These are phyloP conservation scores for Yarrowia alimentaria DNA, from an alignment of 805 yeast genomes.

Conservation along the genomic window DNA sequence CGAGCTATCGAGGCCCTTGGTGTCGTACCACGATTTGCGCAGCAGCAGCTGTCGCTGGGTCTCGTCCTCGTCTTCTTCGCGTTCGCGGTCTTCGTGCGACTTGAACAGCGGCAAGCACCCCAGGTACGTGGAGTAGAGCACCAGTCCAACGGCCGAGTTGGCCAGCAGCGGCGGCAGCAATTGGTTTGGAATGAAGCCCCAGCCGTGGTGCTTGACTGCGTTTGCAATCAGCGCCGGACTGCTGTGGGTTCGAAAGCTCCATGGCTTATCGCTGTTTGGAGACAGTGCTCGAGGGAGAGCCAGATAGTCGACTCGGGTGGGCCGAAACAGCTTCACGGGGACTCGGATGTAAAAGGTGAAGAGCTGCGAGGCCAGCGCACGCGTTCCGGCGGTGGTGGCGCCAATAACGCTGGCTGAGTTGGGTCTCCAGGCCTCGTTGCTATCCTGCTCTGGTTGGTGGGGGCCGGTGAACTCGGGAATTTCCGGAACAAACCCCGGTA, in stretches of 20 bases:
- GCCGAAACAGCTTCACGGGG: slow-evolving; percentile 80
- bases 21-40: slow-evolving; percentile 33
- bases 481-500: slow-evolving; percentile 15
- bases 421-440: slow-evolving; percentile 18
- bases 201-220: slow-evolving; percentile 75
- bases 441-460: neutral
- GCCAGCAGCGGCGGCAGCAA: slow-evolving; percentile 85
- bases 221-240: slow-evolving; percentile 68
- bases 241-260: slow-evolving; percentile 64
- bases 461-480: slow-evolving; percentile 4
- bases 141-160: slow-evolving; percentile 82
- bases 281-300: slow-evolving; percentile 41
- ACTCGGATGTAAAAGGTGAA: slow-evolving; percentile 77
- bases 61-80: slow-evolving; percentile 29
- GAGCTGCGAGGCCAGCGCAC: slow-evolving; percentile 78
- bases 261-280: slow-evolving; percentile 39
- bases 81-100: slow-evolving; percentile 31
- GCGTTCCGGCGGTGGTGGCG: slow-evolving; percentile 77
- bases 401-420: slow-evolving; percentile 52
- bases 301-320: slow-evolving; percentile 71
- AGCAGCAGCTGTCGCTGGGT: slow-evolving; percentile 5
- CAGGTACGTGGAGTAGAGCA: slow-evolving; percentile 79
- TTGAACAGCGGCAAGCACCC: slow-evolving; percentile 38
- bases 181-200: slow-evolving; percentile 81
- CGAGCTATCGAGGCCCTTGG: slow-evolving; percentile 19